Conservation (phyloP, 805 yeast genomes). For the Naumovozyma castellii region DNA sequence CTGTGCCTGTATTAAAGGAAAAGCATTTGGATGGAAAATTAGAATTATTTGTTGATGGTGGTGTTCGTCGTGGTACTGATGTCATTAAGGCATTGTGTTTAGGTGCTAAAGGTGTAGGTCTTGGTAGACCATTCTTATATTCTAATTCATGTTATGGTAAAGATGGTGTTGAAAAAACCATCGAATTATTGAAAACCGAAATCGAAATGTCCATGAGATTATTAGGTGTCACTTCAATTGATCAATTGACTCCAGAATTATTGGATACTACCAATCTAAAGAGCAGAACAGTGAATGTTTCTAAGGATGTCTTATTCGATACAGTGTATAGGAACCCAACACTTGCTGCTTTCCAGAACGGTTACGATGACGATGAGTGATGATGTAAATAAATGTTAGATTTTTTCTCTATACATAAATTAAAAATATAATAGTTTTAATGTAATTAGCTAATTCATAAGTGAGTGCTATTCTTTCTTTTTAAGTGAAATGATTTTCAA, state of each 20-base stretch:
- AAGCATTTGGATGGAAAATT: slow-evolving; percentile 40
- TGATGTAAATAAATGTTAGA: slow-evolving; percentile 1
- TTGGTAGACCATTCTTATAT: slow-evolving; percentile 59
- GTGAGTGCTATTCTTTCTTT: slow-evolving; percentile 34
- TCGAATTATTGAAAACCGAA: slow-evolving; percentile 59
- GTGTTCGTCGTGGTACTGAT: slow-evolving; percentile 61
- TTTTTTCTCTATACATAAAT: no score
- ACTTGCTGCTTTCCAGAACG: slow-evolving; percentile 29
- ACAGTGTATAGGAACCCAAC: slow-evolving; percentile 49
- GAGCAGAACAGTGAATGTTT: slow-evolving; percentile 35
- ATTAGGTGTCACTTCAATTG: slow-evolving; percentile 56
- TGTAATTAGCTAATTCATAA: no score
- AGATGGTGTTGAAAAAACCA: slow-evolving; percentile 50
- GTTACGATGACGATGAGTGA: slow-evolving; percentile 5
- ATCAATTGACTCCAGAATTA: slow-evolving; percentile 48
- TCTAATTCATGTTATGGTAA: slow-evolving; percentile 58
- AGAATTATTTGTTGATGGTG: slow-evolving; percentile 59
- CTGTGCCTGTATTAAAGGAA: slow-evolving; percentile 42
- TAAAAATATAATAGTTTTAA: no score
- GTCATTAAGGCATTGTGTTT: slow-evolving; percentile 55
- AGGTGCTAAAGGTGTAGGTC: slow-evolving; percentile 64
- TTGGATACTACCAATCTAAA: slow-evolving; percentile 47
- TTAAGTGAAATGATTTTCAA: slow-evolving; percentile 30
- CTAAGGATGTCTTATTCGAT: slow-evolving; percentile 47
- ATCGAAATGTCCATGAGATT: slow-evolving; percentile 70